Percentiles rank a stretch among this genome's conserved stretches.
phyloP scores from a whole-genome alignment of 129 eudicot genomes.

The Smallanthus sonchifolius region DNA sequence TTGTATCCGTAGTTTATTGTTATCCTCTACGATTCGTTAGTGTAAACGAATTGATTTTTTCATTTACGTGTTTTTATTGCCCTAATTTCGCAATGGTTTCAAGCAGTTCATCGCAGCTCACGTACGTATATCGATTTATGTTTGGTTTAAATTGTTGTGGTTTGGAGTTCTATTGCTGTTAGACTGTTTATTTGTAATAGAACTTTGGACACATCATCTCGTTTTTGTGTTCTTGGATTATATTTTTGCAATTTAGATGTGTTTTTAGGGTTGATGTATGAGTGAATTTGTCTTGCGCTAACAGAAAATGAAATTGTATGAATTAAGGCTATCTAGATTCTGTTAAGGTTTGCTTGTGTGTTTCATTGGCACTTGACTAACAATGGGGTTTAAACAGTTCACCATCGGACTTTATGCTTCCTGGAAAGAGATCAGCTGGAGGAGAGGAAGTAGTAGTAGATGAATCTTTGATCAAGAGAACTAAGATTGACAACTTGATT shows the following conservation, averaged over 20 bases:
- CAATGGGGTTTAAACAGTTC: conserved; percentile 46
- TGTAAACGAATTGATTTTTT: conserved; percentile 7
- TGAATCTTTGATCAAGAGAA: conserved; percentile 49
- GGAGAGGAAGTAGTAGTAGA: conserved; percentile 59
- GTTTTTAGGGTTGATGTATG: conserved; percentile 9
- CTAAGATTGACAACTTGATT: conserved; percentile 37
- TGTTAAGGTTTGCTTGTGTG: not conserved
- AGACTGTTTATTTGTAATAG: not conserved
- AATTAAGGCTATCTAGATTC: conserved; percentile 4
- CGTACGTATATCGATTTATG: conserved; percentile 18
- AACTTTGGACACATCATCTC: not conserved
- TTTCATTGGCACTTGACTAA: conserved; percentile 12
- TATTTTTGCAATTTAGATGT: not conserved
- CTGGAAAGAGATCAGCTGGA: conserved; percentile 74
- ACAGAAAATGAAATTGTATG: not conserved
- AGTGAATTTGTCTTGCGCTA: not conserved
- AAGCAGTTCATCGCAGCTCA: conserved; percentile 25
- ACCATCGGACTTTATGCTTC: conserved; percentile 85
- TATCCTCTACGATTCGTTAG: not conserved
- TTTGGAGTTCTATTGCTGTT: not conserved
- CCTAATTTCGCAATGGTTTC: conserved; percentile 24
- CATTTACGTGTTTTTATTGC: not conserved
- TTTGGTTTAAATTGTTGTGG: not conserved
- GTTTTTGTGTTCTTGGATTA: not conserved
- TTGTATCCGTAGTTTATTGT: conserved; percentile 6